phyloP scores from a whole-genome alignment of 495 filamentous ascomycete genomes.

The Evansstolkia leycettana region DNA sequence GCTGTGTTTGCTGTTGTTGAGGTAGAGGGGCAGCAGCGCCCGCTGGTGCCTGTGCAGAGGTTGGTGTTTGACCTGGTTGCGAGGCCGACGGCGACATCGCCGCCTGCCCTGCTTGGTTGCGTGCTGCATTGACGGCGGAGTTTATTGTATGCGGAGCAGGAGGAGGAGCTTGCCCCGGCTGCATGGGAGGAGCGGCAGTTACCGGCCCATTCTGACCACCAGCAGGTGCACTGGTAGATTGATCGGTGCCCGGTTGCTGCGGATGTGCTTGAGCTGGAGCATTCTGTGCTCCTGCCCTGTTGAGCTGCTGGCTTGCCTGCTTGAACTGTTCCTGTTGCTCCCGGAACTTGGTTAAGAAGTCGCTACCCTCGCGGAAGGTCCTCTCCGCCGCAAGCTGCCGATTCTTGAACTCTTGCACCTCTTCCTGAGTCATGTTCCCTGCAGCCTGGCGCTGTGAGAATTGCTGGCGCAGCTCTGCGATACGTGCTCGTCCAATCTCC shows the following conservation, averaged over 20 bases:
- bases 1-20: constrained; percentile 32
- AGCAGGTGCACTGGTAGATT: constrained; percentile 9
- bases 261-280: constrained; percentile 9
- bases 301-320: constrained; percentile 28
- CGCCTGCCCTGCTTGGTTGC: constrained; percentile 29
- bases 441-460: constrained; percentile 22
- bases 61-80: constrained; percentile 24
- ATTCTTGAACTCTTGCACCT: constrained; percentile 29
- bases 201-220: constrained; percentile 13
- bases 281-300: constrained; percentile 6
- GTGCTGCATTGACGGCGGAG: constrained; percentile 39
- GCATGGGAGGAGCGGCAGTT: constrained; percentile 14
- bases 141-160: constrained; percentile 41
- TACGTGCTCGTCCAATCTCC: constrained; percentile 31
- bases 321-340: constrained; percentile 36
- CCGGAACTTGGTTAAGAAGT: constrained; percentile 35
- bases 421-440: constrained; percentile 30
- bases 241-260: constrained; percentile 7
- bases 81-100: constrained; percentile 28
- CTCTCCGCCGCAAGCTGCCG: constrained; percentile 33
- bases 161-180: constrained; percentile 25
- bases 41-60: constrained; percentile 23
- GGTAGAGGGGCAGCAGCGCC: constrained; percentile 6
- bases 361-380: constrained; percentile 31
- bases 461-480: constrained; percentile 26